Conservation (phyloP, 768 basidiomycete species). For the Auriscalpium microsporum region DNA sequence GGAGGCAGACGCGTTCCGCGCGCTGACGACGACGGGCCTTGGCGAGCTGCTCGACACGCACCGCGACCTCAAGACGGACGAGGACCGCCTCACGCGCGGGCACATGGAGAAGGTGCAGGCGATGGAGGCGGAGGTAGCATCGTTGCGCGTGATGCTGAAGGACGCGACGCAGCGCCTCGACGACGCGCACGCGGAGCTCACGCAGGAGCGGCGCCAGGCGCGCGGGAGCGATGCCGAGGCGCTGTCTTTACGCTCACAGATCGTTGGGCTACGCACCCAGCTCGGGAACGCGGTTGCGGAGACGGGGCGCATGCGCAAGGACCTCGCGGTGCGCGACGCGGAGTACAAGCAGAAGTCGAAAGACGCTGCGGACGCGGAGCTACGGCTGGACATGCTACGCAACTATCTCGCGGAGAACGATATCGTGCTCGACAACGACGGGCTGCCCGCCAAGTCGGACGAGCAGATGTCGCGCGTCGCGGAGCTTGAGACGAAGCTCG, state of each 20-base stretch:
- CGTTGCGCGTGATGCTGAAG: conserved; percentile 71
- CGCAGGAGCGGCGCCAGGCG: conserved; percentile 56
- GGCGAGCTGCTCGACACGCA: conserved; percentile 86
- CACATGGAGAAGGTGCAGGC: conserved; percentile 79
- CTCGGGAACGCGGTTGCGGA: conserved; percentile 62
- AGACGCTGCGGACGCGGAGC: conserved; percentile 57
- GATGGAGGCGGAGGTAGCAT: conserved; percentile 67
- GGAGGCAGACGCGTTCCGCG: conserved; percentile 85
- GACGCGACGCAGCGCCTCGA: conserved; percentile 68
- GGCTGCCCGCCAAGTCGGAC: conserved; percentile 37
- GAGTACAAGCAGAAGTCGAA: conserved; percentile 55
- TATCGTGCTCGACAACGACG: conserved; percentile 67
- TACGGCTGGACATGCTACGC: conserved; percentile 73
- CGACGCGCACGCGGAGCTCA: conserved; percentile 54
- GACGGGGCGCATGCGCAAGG: conserved; percentile 59
- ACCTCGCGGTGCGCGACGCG: conserved; percentile 56
- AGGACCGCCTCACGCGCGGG: conserved; percentile 65
- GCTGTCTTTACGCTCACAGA: conserved; percentile 58
- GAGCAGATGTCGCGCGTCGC: conserved; percentile 39
- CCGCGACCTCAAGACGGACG: conserved; percentile 75
- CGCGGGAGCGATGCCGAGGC: conserved; percentile 60
- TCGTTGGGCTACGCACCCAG: conserved; percentile 66
- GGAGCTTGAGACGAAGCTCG: conserved; percentile 73
- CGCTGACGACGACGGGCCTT: conserved; percentile 76
- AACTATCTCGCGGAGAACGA: conserved; percentile 87